Conservation (phyloP, 2,329 filamentous ascomycete species). For the Pseudogymnoascus sp. region DNA sequence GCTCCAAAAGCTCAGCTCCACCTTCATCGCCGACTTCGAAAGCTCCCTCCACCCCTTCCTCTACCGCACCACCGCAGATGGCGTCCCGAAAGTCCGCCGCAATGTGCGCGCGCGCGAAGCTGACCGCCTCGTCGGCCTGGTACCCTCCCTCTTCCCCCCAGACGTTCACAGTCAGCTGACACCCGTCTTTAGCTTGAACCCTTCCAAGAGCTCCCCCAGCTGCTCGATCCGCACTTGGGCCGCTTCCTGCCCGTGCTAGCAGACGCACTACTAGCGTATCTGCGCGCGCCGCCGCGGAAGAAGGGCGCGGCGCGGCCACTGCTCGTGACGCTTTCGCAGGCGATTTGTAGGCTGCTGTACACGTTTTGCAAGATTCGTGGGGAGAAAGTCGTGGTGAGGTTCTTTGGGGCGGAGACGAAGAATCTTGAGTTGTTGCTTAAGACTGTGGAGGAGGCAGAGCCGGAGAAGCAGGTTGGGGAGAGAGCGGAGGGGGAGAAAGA, state of each 20-base stretch:
- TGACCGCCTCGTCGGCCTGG: constrained; percentile 38
- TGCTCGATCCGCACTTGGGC: constrained; percentile 77
- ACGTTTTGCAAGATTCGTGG: constrained; percentile 91
- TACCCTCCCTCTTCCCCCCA: constrained; percentile 21
- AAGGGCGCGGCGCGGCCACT: constrained; percentile 34
- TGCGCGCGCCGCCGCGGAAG: constrained; percentile 36
- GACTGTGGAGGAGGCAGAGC: constrained; percentile 56
- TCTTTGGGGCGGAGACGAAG: constrained; percentile 81
- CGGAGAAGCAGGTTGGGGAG: constrained; percentile 10
- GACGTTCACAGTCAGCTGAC: constrained; percentile 16
- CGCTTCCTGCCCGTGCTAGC: constrained; percentile 66
- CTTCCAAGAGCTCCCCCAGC: constrained; percentile 91
- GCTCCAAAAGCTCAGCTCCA: constrained; percentile 51
- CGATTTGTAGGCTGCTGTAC: constrained; percentile 74
- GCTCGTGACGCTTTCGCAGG: constrained; percentile 36
- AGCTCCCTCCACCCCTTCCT: constrained; percentile 44
- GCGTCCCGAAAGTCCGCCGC: constrained; percentile 35
- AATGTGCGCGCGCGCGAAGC: constrained; percentile 44
- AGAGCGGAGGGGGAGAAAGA: constrained; percentile 18
- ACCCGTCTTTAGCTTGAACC: constrained; percentile 52
- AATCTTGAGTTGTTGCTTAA: constrained; percentile 73
- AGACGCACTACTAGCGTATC: constrained; percentile 63
- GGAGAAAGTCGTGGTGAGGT: constrained; percentile 83
- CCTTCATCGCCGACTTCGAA: constrained; percentile 52
- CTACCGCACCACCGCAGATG: constrained; percentile 41